Evolutionary conservation across 305 asterid species (phyloP), one percentile per base, ranked within the genome.

Genomic region (Petunia hybrid): DNA sequence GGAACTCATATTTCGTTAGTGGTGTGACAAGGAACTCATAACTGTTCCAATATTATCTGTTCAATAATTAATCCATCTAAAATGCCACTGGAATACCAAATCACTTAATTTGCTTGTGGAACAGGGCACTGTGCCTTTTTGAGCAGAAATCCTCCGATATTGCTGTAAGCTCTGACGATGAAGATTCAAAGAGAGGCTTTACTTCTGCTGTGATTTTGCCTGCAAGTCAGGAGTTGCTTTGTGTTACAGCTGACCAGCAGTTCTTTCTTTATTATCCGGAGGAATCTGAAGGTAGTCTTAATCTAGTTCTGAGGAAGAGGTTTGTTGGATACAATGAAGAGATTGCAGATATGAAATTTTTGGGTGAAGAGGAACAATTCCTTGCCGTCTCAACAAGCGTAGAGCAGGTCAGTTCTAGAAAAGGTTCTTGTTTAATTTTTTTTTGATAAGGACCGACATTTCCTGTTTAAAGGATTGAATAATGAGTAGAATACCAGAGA

Each of bases 181-280:
- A 92, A 85, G 97, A 93, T 84, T 86, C 87, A 78, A 92, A 86
- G 82, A 90, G 99, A 80, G 98, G 99, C 69, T 94, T 97, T 84
- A 92, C 86, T 71, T 93, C 99, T 57, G 98, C 97, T 51, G 80
- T 85, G 89, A 87, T 95, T 93, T 90, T 93, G 79, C 99, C 97
- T 22, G 80, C 88, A 70, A 88, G 87, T 83, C 94, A 89, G 75
- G 99, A 97, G 57, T 84, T 94, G 85, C 89, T 95, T 31, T 93
- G 97, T 84, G 98, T 88, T 85, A 97, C 99, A 53, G 97, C 90
- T 83, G 99, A 97, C 82, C 99, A 94, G 86, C 98, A 97, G 87
- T 97, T 97, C 90, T 92, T 94, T 77, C 82, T 93, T 69, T 97
- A 94, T 89, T 93, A 85, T 87, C 85, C 88, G 41, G 89, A 83